Evolutionary conservation across 2,329 filamentous ascomycete genomes (phyloP).

Genomic region (Blumeria graminis): DNA sequence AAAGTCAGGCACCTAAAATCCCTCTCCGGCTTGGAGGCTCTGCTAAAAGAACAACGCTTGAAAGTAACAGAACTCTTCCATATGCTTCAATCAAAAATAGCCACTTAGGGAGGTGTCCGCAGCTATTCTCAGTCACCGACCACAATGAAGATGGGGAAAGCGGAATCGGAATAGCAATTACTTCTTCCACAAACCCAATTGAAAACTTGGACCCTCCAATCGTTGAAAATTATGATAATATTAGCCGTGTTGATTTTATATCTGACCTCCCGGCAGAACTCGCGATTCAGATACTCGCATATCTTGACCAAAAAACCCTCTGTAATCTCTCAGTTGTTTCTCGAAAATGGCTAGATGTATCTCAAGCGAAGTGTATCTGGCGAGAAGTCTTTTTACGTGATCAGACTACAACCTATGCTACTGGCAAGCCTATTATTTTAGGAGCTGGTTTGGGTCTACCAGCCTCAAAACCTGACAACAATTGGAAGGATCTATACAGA

Average conservation of each 20-base stretch:
- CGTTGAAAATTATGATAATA: slow-evolving; percentile 8
- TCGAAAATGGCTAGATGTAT: slow-evolving; percentile 22
- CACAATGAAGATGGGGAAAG: slow-evolving; percentile 32
- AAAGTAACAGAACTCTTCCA: background rate
- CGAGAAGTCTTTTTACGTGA: slow-evolving; percentile 36
- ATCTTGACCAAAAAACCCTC: slow-evolving; percentile 29
- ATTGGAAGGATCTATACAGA: slow-evolving; percentile 73
- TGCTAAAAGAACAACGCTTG: slow-evolving; percentile 29
- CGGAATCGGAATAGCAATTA: slow-evolving; percentile 35
- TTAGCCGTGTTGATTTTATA: slow-evolving; percentile 34
- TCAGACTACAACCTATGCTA: slow-evolving; percentile 35
- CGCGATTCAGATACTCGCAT: slow-evolving; percentile 30
- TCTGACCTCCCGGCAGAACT: slow-evolving; percentile 30
- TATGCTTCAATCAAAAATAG: slow-evolving; percentile 25
- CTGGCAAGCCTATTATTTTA: slow-evolving; percentile 25
- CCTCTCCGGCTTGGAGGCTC: slow-evolving; percentile 34
- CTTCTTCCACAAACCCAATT: background rate
- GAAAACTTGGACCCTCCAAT: background rate
- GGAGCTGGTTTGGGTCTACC: slow-evolving; percentile 34
- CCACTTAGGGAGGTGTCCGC: slow-evolving; percentile 16
- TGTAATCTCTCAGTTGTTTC: slow-evolving; percentile 26
- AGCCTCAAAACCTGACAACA: slow-evolving; percentile 30
- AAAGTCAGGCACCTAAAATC: slow-evolving; percentile 32
- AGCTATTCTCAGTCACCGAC: slow-evolving; percentile 19
- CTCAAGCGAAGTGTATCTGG: slow-evolving; percentile 34